Base-by-base conservation (phyloP, 2,329 filamentous ascomycete species). In the Pseudogymnoascus sp. region DNA sequence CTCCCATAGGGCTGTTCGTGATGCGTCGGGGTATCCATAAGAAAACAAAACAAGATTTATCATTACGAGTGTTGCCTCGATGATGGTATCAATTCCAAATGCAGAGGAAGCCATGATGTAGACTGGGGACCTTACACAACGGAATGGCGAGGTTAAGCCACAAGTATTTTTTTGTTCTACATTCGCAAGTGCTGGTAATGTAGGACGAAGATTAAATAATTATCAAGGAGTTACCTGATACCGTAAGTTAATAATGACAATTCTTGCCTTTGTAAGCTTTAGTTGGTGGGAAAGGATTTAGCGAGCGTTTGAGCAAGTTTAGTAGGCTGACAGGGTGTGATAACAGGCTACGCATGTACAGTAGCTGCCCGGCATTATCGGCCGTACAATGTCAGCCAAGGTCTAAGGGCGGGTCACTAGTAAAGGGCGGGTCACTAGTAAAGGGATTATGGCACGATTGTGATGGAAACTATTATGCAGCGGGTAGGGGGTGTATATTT, bases 1-100 rank as follows among this genome's bases (percentile, higher is more conserved):
- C 31, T 63, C 60, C 65, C 63, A 66, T 1, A 67, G 39, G 11
- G 57, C 60, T 8, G 31, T 51, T 31, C 66, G 37, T 23, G 48
- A 23, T n/a, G 57, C 16, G 23, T 62, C 61, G 14, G 61, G 61
- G 14, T 62, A 63, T 25, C 60, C 66, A n/a, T 43, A 66, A 3
- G 14, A 51, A 51, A 51, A 51, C 23, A 51, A 28, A 16, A 25
- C 23, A 51, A 51, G 45, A 10, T 51, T 51, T 28, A 51, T 7
- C 3, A 51, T 1, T 1, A 51, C 1, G 14, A 51, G 45, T n/a
- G 45, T 13, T 14, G 45, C 23, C 23, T 51, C 45, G 13, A 28
- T 1, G 13, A 51, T 25, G 23, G 45, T 51, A n/a, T 23, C 6
- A 25, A 51, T 51, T 3, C 3, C 2, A 51, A 25, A 25, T 51